Percentiles rank a stretch among this genome's conserved stretches.
Evolutionary conservation across 2,329 filamentous ascomycete species (phyloP).

Genomic region (Ceratocystis cubensis): DNA sequence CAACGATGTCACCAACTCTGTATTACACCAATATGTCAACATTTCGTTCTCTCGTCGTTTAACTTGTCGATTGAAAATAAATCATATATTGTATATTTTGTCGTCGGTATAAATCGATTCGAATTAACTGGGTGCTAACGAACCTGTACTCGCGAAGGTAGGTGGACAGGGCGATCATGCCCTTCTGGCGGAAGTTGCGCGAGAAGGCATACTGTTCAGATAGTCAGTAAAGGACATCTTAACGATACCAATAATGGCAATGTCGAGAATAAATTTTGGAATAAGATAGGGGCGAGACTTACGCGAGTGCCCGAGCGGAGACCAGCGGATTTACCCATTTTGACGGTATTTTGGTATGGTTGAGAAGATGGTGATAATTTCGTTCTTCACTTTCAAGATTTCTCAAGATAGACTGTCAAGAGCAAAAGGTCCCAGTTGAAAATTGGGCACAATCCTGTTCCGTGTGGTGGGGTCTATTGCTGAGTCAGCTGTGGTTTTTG

Average conservation of each 20-base stretch:
- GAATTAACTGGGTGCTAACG: slow-evolving; percentile 4
- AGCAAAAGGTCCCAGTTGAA: slow-evolving; percentile 17
- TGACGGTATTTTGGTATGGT: slow-evolving; percentile 31
- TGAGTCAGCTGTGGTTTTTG: slow-evolving; percentile 16
- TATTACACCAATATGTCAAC: slow-evolving; percentile 20
- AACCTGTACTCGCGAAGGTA: slow-evolving; percentile 91
- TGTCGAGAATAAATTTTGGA: slow-evolving; percentile 16
- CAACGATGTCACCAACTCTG: slow-evolving; percentile 95
- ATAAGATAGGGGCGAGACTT: slow-evolving; percentile 32
- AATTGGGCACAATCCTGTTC: slow-evolving; percentile 21
- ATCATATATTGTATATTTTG: slow-evolving; percentile 20
- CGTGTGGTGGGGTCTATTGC: slow-evolving; percentile 18
- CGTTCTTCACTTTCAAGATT: slow-evolving; percentile 20
- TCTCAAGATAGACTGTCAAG: slow-evolving; percentile 21
- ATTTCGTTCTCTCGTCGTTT: slow-evolving; percentile 16
- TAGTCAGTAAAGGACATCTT: slow-evolving; percentile 20
- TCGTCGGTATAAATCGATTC: slow-evolving; percentile 15
- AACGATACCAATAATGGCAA: slow-evolving; percentile 12
- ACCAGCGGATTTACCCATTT: slow-evolving; percentile 80
- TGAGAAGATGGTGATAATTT: slow-evolving; percentile 20
- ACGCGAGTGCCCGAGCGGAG: slow-evolving; percentile 75
- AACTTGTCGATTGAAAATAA: slow-evolving; percentile 21
- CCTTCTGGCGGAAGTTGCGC: slow-evolving; percentile 87
- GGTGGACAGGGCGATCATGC: slow-evolving; percentile 83
- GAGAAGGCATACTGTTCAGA: slow-evolving; percentile 68